Conservation (phyloP, 768 basidiomycete species). For the Suillus hirtellus region DNA sequence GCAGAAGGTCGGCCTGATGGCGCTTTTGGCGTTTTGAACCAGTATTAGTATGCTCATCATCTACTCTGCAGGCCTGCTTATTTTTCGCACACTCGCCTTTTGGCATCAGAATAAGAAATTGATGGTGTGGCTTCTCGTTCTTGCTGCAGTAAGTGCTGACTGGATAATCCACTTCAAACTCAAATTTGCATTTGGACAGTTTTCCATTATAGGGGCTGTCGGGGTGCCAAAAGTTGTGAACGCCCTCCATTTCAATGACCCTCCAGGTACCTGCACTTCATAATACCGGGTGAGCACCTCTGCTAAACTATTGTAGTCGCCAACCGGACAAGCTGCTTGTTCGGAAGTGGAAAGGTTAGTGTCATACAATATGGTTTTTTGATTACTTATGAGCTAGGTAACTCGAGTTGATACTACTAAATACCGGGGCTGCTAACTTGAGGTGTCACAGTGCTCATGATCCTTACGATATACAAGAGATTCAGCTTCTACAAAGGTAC, state of each 20-base stretch:
- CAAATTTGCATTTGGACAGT: not conserved
- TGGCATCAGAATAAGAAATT: constrained; percentile 5
- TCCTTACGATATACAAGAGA: constrained; percentile 3
- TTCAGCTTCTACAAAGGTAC: not conserved
- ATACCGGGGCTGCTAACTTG: not conserved
- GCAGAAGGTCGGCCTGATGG: constrained; percentile 5
- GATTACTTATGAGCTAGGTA: constrained; percentile 3
- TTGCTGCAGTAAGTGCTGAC: not conserved
- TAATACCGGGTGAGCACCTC: not conserved
- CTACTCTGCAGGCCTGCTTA: constrained; percentile 4
- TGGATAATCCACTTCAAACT: not conserved
- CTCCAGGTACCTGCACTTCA: not conserved
- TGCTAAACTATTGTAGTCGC: not conserved
- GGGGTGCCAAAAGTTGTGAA: not conserved
- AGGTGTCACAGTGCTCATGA: not conserved
- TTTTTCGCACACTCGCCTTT: constrained; percentile 4
- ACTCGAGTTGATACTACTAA: not conserved
- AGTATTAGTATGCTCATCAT: not conserved
- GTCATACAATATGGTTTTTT: not conserved
- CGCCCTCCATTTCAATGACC: no score
- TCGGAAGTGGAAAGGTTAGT: not conserved
- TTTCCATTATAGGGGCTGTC: not conserved
- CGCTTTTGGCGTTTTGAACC: not conserved
- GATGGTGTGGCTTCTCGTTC: not conserved
- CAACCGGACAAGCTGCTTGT: not conserved